Evolutionary conservation across 768 basidiomycete species (phyloP), one percentile per base, ranked within the genome.

Genomic region (Lentinula lateritia): DNA sequence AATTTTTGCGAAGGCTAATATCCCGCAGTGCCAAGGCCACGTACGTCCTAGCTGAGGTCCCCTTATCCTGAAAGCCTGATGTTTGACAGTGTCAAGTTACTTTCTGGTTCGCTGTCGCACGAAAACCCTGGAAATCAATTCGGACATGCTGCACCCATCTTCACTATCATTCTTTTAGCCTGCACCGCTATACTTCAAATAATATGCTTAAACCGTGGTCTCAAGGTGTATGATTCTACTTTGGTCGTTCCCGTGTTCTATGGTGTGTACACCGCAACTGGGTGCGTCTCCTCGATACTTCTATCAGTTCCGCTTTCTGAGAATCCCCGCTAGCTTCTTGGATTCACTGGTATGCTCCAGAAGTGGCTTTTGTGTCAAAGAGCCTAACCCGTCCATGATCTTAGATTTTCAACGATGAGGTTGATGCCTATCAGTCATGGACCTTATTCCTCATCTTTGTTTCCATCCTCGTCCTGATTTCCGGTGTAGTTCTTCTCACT

Each of bases 201-300:
- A 61, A 85, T 93, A 46, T 95, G 93, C 71, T 79, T 98, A 45
- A 95, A 98, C 69, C 87, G 89, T 45, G 95, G 90, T 6, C 78
- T 96, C n/a, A 86, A 86, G 68, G 88, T 92, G 8, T 95, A 95
- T 66, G 95, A 94, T 68, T 92, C 90, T 16, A 93, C 92, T 0
- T 74, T 97, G 0, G 93, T 97, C 16, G 95, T 97, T 0, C 95
- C 96, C 0, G 88, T 95, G 13, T 97, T 98, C 71, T 98, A 96
- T 70, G 93, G 93, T 9, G 87, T 94, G 9, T 95, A 95, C 69
- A 95, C 93, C 0, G 90, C 89, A 2, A 81, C 84, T 23, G 92
- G 92, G 84, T 91, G 70, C 50, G 81, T 74, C 28, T n/a, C 15
- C 38, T 54, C 9, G 7, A 15, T 50, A 6, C 1, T 7, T 34